Percentiles rank a stretch among this genome's conserved stretches.
phyloP scores from a whole-genome alignment of 805 yeast species.

The Kregervanrija pseudodelftensis region DNA sequence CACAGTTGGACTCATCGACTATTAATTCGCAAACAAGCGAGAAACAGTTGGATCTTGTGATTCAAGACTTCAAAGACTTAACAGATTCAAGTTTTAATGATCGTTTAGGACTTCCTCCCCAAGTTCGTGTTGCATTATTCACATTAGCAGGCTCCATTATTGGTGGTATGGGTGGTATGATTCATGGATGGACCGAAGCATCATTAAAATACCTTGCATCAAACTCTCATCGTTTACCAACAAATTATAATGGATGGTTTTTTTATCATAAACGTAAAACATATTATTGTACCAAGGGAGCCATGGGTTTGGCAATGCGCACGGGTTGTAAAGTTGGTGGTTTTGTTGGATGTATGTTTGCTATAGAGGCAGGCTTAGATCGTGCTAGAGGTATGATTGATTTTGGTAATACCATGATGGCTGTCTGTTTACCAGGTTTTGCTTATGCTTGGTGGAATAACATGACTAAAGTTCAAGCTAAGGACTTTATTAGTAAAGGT shows the following conservation, averaged over 20 bases:
- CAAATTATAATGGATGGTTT: constrained; percentile 78
- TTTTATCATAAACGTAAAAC: constrained; percentile 80
- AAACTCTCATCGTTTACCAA: constrained; percentile 77
- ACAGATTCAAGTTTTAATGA: constrained; percentile 11
- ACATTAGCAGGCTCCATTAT: constrained; percentile 32
- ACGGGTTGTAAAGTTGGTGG: constrained; percentile 35
- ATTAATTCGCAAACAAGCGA: constrained; percentile 9
- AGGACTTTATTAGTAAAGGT: constrained; percentile 42
- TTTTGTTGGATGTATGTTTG: constrained; percentile 45
- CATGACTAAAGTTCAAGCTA: constrained; percentile 37
- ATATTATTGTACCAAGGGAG: constrained; percentile 58
- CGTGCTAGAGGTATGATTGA: constrained; percentile 42
- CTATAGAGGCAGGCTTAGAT: constrained; percentile 59
- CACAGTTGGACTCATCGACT: constrained; percentile 9
- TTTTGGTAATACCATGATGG: constrained; percentile 53
- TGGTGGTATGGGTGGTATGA: constrained; percentile 51
- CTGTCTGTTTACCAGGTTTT: constrained; percentile 47
- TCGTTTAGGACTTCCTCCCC: constrained; percentile 44
- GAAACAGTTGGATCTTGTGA: constrained; percentile 9
- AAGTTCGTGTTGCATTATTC: constrained; percentile 37
- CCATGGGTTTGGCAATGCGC: constrained; percentile 41
- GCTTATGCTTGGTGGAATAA: constrained; percentile 40
- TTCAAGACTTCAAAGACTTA: constrained; percentile 9
- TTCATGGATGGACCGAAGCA: constrained; percentile 48
- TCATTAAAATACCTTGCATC: constrained; percentile 64